A percentile compares a stretch with the other conserved stretches of the same genome.
Evolutionary conservation across 2,329 filamentous ascomycete species (phyloP).

Genomic region (Thielaviopsis ethacetica): DNA sequence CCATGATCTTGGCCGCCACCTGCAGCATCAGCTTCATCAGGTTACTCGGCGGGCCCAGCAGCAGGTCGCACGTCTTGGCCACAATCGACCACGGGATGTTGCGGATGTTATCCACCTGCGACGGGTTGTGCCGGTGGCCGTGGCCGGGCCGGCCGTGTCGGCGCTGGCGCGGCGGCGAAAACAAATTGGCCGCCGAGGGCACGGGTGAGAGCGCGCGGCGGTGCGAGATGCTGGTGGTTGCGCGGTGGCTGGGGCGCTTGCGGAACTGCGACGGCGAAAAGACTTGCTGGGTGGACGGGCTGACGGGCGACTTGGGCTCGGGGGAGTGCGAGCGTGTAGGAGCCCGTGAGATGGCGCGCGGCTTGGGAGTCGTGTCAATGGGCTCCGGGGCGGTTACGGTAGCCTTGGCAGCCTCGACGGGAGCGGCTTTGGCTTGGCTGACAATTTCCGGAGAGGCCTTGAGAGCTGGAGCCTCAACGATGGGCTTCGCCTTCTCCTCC

Average conservation of each 20-base stretch:
- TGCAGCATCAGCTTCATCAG: conserved; percentile 65
- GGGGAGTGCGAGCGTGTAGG: background rate
- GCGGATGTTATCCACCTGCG: conserved; percentile 28
- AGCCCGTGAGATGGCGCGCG: background rate
- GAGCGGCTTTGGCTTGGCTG: background rate
- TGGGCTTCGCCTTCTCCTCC: background rate
- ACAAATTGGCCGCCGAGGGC: conserved; percentile 50
- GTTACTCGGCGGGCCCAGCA: conserved; percentile 66
- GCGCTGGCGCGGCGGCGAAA: conserved; percentile 26
- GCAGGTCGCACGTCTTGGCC: conserved; percentile 58
- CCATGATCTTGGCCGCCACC: conserved; percentile 60
- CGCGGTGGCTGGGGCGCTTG: conserved; percentile 28
- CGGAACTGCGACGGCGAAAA: conserved; percentile 21
- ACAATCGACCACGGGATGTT: conserved; percentile 49
- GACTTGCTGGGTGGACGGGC: conserved; percentile 1
- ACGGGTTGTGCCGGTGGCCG: background rate
- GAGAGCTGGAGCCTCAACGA: background rate
- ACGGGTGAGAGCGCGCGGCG: conserved; percentile 48
- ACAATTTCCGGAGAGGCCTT: background rate
- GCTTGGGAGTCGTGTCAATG: background rate
- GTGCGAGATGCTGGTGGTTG: conserved; percentile 35
- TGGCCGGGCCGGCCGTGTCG: background rate
- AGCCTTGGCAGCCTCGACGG: background rate
- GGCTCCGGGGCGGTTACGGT: background rate
- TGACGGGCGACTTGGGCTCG: background rate